Evolutionary conservation across 2,329 filamentous ascomycete genomes (phyloP).

Genomic region (Thelonectria olida): DNA sequence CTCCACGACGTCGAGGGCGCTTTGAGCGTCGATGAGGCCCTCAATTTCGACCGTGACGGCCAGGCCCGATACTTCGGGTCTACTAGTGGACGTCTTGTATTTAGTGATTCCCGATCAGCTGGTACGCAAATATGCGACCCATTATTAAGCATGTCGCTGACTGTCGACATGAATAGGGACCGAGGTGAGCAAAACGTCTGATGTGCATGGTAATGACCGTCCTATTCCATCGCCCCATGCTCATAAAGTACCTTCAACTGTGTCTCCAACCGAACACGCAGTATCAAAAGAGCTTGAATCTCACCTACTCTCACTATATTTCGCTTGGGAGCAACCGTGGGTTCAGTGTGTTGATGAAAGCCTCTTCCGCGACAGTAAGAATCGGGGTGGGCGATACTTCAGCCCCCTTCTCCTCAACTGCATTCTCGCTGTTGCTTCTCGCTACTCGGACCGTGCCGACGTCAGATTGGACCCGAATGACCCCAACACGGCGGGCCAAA

Average conservation of each 20-base stretch:
- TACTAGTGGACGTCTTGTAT: slow-evolving; percentile 47
- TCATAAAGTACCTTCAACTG: too few relatives aligned
- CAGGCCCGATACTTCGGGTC: slow-evolving; percentile 49
- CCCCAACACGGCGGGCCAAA: slow-evolving; percentile 45
- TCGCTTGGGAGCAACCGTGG: slow-evolving; percentile 50
- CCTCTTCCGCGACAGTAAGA: slow-evolving; percentile 44
- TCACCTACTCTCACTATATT: slow-evolving; percentile 45
- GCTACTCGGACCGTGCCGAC: slow-evolving; percentile 45
- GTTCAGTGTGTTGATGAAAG: slow-evolving; percentile 46
- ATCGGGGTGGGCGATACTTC: slow-evolving; percentile 40
- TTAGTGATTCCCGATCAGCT: too few relatives aligned
- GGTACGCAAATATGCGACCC: too few relatives aligned
- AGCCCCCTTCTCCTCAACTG: slow-evolving; percentile 45
- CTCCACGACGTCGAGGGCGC: slow-evolving; percentile 32
- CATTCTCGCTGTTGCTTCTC: slow-evolving; percentile 46
- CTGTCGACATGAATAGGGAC: too few relatives aligned
- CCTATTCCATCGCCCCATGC: neutral
- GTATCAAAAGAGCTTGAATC: slow-evolving; percentile 31
- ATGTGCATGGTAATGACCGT: too few relatives aligned
- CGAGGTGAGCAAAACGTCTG: too few relatives aligned
- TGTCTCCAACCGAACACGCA: too few relatives aligned
- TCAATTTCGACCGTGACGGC: slow-evolving; percentile 46
- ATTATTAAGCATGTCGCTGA: too few relatives aligned
- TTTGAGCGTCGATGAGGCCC: slow-evolving; percentile 42
- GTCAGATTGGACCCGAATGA: slow-evolving; percentile 42